Base-by-base conservation (phyloP, 805 yeast genomes). In the Lachancea nothofagi region DNA sequence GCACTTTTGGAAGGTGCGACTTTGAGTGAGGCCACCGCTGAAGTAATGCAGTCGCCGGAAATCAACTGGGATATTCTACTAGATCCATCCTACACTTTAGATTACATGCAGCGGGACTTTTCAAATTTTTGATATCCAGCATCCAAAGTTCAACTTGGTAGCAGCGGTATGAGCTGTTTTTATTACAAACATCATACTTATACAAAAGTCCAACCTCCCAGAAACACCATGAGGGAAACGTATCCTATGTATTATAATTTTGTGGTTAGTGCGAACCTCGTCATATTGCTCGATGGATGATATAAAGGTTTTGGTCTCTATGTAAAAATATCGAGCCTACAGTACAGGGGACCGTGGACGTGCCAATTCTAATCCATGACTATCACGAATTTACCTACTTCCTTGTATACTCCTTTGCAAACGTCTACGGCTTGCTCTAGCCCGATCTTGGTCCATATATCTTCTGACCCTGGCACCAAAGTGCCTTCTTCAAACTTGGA, bases 31-130 rank as follows among this genome's bases (percentile, higher is more conserved):
- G 24, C 44, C 7, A 21, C 24, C 18, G 15, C 28, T 13, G 37
- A 29, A 12, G 18, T 19, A 9, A 19, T 13, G 6, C 28, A 28
- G 12, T 19, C 26, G 5, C 35, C 33, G 7, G 42, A 36, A 15
- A 41, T 44, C 29, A 40, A 44, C 22, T 44, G 47, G 47, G 40
- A 44, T 26, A 34, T 34, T 4, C 23, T 44, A 13, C 26, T 41
- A 13, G 47, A 44, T 40, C 47, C 47, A 20, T 38, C 44, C 5
- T 12, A 33, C 25, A 25, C 47, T 10, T 22, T 30, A n/a, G 14
- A 31, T 21, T 38, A 38, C 18, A 34, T 38, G 29, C 37, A 33
- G n/a, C 17, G 26, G 21, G 37, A 33, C 7, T 33, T 24, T 24
- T 33, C 37, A 3, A 14, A 21, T 4, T 17, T 33, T 24, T 33